These are phyloP conservation scores for Trypanosoma lewisi DNA, from an alignment of 208 protist genomes.

Conservation along the genomic window DNA sequence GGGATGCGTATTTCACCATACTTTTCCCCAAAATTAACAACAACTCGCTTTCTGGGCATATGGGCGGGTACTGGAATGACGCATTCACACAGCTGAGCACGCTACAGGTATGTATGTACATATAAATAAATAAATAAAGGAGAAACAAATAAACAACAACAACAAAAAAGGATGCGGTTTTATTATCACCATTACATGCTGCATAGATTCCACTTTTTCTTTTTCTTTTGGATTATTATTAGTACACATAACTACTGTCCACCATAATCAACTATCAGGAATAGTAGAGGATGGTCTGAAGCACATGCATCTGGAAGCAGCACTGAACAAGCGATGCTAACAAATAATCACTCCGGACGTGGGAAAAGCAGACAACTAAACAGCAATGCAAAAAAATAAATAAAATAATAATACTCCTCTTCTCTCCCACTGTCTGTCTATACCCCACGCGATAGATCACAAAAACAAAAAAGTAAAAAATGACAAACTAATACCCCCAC, in stretches of 20 bases:
- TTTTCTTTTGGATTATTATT: background rate
- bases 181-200: background rate
- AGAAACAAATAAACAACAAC: conserved; percentile 1
- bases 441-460: no score
- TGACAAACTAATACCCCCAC: no score
- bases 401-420: no score
- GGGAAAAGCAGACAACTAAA: no score
- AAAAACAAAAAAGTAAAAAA: no score
- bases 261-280: no score
- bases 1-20: conserved; percentile 28
- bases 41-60: conserved; percentile 18
- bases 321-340: no score
- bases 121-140: background rate
- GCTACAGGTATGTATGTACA: background rate
- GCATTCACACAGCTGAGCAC: background rate
- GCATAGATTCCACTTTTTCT: background rate
- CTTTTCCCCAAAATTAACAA: conserved; percentile 25
- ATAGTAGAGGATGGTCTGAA: no score
- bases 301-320: no score
- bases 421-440: no score
- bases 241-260: conserved; percentile 3
- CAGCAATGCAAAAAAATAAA: no score
- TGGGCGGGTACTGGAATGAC: background rate
- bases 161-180: conserved; percentile 5
- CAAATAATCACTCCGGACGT: no score